Base-by-base conservation (phyloP, 2,329 filamentous ascomycete species). In the Clonostachys solani region DNA sequence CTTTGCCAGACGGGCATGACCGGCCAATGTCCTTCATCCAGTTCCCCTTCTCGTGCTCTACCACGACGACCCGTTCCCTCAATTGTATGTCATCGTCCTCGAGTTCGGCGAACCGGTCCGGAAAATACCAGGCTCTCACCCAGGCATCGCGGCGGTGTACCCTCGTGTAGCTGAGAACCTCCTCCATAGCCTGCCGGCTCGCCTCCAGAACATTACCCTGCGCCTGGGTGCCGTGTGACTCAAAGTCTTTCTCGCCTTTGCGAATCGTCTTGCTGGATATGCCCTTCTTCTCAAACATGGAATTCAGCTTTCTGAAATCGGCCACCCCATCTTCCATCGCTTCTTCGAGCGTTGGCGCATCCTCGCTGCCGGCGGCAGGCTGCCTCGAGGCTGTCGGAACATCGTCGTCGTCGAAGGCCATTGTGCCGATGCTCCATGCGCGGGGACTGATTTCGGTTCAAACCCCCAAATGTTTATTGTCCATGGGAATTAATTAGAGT, bases 221-320 rank as follows among this genome's bases (percentile, higher is more conserved):
- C 33, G 88, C 82, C 33, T 81, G 80, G 3, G 94, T 97, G 43
- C 89, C 88, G 67, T 97, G 91, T 29, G 88, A 85, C 69, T 97
- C 94, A 64, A 96, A 99, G 70, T 99, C 94, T 67, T 99, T 99
- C 64, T 95, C 91, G 50, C 94, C 94, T 53, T 91, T 89, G 54
- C 92, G 91, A 35, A 95, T 90, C 12, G 92, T 78, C 56, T 83
- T 81, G 44, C 74, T 66, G 9, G 76, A 77, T 40, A 75, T 66
- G 42, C 72, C 68, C 46, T 71, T 68, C 59, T 79, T 78, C 12
- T 70, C 63, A 52, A 77, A 74, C 52, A 79, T 66, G 33, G 76
- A 69, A 5, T 72, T 70, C 52, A 84, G 84, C 52, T 92, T 85
- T 53, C 88, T 85, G 65, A 92, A 96, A 68, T 97, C 92, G 59